phyloP scores from a whole-genome alignment of 2,329 filamentous ascomycete species.

The Nemania bipapillata region DNA sequence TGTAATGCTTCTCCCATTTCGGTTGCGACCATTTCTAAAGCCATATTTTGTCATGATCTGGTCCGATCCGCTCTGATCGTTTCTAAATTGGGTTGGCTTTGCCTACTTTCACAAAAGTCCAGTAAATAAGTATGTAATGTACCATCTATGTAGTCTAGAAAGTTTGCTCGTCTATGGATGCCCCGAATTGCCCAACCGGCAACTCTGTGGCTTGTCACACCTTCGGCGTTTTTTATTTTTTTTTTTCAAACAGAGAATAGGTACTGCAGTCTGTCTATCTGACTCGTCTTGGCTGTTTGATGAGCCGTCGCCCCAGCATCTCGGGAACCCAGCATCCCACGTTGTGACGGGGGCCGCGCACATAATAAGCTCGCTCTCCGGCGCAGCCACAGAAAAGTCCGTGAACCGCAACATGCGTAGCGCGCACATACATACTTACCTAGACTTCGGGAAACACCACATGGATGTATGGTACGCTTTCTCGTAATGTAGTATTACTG shows the following conservation, averaged over 20 bases:
- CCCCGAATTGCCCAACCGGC: not conserved
- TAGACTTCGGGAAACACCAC: constrained; percentile 22
- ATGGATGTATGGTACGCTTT: not conserved
- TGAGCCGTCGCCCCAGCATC: constrained; percentile 16
- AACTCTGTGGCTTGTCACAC: constrained; percentile 24
- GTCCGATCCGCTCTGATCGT: not conserved
- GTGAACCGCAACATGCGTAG: not conserved
- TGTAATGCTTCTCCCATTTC: constrained; percentile 10
- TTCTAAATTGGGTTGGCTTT: constrained; percentile 10
- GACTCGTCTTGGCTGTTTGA: constrained; percentile 16
- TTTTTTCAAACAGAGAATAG: too few relatives aligned
- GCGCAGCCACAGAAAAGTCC: constrained; percentile 3
- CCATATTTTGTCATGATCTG: constrained; percentile 5
- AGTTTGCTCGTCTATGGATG: not conserved
- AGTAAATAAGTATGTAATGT: not conserved
- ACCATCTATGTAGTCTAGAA: not conserved
- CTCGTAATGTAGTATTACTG: not conserved
- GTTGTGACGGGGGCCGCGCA: not conserved
- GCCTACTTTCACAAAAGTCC: constrained; percentile 13
- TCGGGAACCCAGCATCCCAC: constrained; percentile 19
- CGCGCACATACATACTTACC: constrained; percentile 5
- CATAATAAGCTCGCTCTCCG: constrained; percentile 27
- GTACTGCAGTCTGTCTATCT: too few relatives aligned
- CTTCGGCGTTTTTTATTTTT: constrained; percentile 16
- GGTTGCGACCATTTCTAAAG: constrained; percentile 13